Conservation (phyloP, 371 early-diverging fungal species). For the Massospora cicadina region DNA sequence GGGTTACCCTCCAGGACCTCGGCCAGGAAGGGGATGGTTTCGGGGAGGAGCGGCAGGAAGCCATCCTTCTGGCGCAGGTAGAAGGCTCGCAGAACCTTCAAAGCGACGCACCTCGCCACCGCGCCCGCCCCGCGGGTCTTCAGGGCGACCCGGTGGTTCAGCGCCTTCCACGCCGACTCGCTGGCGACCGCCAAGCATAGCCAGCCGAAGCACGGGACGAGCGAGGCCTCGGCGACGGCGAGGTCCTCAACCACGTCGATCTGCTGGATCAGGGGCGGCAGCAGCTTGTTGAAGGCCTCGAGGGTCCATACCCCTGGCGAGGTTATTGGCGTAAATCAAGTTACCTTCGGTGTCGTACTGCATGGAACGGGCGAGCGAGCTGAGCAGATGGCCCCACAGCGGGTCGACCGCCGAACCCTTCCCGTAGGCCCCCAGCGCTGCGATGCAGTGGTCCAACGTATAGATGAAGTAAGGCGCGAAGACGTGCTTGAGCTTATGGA, state of each 20-base stretch:
- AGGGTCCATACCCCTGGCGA: constrained; percentile 37
- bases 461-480: constrained; percentile 68
- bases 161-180: constrained; percentile 72
- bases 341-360: constrained; percentile 16
- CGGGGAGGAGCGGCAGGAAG: constrained; percentile 76
- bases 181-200: constrained; percentile 60
- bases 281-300: constrained; percentile 50
- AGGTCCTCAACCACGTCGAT: constrained; percentile 32
- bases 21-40: constrained; percentile 86
- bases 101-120: constrained; percentile 53
- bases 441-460: constrained; percentile 50
- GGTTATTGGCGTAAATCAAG: background rate
- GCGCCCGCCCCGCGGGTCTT: constrained; percentile 49
- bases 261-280: constrained; percentile 53
- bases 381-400: constrained; percentile 20
- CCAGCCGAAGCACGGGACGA: constrained; percentile 63
- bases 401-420: constrained; percentile 9
- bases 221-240: constrained; percentile 21
- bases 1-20: constrained; percentile 63
- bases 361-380: constrained; percentile 17
- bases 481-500: constrained; percentile 65
- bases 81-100: constrained; percentile 54
- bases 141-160: constrained; percentile 62
- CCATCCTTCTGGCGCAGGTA: constrained; percentile 79
- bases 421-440: constrained; percentile 22